Conservation (phyloP, 2,329 filamentous ascomycete genomes). For the Fusarium redolens region DNA sequence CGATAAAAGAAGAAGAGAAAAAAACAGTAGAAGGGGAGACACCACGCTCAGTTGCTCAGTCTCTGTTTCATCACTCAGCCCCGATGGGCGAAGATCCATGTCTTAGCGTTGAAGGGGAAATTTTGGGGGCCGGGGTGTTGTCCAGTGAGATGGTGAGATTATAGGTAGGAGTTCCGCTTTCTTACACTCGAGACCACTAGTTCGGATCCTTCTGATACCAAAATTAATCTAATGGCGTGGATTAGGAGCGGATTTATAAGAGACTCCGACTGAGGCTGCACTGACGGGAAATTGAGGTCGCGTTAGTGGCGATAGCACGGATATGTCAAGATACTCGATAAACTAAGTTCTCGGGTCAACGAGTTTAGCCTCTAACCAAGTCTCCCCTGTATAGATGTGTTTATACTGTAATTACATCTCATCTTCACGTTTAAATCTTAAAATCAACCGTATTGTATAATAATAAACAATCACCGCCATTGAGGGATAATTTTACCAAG, state of each 20-base stretch:
- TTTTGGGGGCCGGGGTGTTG: slow-evolving; percentile 1
- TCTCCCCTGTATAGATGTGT: no score
- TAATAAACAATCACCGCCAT: neutral
- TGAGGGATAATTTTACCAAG: neutral
- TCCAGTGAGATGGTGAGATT: slow-evolving; percentile 14
- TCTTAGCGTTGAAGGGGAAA: slow-evolving; percentile 19
- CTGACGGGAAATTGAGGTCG: slow-evolving; percentile 7
- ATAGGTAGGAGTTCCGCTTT: slow-evolving; percentile 3
- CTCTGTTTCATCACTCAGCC: slow-evolving; percentile 31
- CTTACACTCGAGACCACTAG: neutral
- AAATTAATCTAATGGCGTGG: slow-evolving; percentile 3
- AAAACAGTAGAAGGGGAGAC: neutral
- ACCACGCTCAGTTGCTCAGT: neutral
- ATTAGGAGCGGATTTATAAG: neutral
- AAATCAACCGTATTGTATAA: neutral
- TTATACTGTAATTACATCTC: no score
- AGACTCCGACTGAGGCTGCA: neutral
- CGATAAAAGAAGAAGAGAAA: neutral
- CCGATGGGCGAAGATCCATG: slow-evolving; percentile 20
- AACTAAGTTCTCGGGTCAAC: neutral
- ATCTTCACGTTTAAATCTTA: neutral
- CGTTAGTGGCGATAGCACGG: neutral
- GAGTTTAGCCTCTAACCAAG: neutral
- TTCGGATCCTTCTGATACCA: slow-evolving; percentile 15
- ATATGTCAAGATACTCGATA: neutral